Base-by-base conservation (phyloP, 805 yeast genomes). In the Candida orba region DNA sequence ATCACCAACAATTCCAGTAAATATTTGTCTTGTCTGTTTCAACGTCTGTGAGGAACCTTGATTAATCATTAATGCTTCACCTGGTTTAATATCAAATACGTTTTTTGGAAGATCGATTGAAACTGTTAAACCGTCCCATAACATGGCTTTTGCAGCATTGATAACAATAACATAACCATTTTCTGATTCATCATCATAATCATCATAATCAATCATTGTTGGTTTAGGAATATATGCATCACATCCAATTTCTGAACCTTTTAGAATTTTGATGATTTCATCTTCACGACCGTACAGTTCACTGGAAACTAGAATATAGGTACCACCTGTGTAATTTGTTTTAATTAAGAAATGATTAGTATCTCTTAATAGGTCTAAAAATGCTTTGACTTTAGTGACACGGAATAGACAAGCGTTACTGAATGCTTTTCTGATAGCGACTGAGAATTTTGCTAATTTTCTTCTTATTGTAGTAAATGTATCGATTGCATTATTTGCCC, bases 101-200 rank as follows among this genome's bases (percentile, higher is more conserved):
- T 57, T 23, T 6, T 57, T 56, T 17, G 55, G 71, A 13, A 77
- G 60, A 13, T 71, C 69, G 6, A 85, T 59, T 36, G 79, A 74
- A 33, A 81, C 72, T 49, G 84, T 79, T 15, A 76, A 72, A 5
- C 97, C 97, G 48, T 84, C 89, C 98, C 98, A 91, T 39, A 85
- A 78, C 63, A 90, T 74, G 0, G 96, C 95, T 54, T 86, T 86
- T 3, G 81, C 73, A 0, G 95, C 89, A 53, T 86, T 80, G 5
- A 90, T 63, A 0, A 87, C 82, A 24, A 89, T 54, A 13, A 87
- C 73, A 50, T 85, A 87, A 0, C 88, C 85, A 8, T 52, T 40
- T 15, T 10, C 35, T 15, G 57, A 56, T n/a, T 64, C 65, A n/a
- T 62, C 57, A 22, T 58, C 56, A 33, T 53, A 55, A 31, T 54